Base-by-base conservation (phyloP, 768 basidiomycete species). In the Tylopilus subfusipes region DNA sequence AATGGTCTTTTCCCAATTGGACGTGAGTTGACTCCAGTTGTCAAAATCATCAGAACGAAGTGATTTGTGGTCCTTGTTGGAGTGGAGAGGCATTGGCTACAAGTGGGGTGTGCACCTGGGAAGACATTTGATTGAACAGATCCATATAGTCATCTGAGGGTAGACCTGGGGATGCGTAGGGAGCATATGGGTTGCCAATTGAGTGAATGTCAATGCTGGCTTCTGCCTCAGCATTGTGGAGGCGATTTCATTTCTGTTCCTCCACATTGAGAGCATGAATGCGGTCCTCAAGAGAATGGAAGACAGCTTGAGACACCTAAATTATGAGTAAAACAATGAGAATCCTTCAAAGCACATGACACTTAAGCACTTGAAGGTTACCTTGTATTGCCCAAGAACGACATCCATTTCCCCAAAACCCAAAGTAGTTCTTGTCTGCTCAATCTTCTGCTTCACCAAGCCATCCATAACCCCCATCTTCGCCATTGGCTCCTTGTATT, bases 271-370 rank as follows among this genome's bases (percentile, higher is more conserved):
- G 78, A 0, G 86, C 78, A 10, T 95, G 86, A 13, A 98, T 76
- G 4, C 83, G 82, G 64, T 99, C 92, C 67, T 98, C 96, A 16
- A 98, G 82, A 2, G 78, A 75, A 57, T 93, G 91, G 81, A 98
- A 98, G 0, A 90, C 89, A 0, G 64, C 58, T 63, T 95, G 93
- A 0, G 87, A 89, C 42, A 95, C 86, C 94, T 97, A 59, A 0
- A 11, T 13, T 2, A 49, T 3, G n/a, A 46, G 43, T 49, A 53
- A 34, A 45, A n/a, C 1, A 1, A 13, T 54, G 21, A 61, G 50
- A 48, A 53, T 54, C 44, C 48, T 55, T 44, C n/a, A 47, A 18
- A 22, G 14, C 10, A 5, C 8, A 1, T 3, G 13, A 44, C 19
- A 31, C 19, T 42, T n/a, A 45, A 5, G 2, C 2, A 22, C n/a